Evolutionary conservation across 257 asterid species (phyloP).

Genomic region (Eucommia ulmoides): DNA sequence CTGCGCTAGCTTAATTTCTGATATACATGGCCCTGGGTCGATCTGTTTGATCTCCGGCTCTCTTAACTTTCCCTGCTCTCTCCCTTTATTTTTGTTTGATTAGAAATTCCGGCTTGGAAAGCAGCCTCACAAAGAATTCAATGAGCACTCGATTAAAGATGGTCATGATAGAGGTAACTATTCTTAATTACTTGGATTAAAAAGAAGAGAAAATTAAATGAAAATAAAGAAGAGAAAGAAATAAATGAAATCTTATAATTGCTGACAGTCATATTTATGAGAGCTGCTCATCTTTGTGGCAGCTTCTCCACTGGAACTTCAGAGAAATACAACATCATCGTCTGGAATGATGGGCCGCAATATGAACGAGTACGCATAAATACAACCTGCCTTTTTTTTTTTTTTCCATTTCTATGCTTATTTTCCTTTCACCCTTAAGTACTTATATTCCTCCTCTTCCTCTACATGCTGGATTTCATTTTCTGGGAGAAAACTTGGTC

Average conservation of each 20-base stretch:
- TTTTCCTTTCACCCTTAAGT: too few species aligned
- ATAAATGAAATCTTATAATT: too few species aligned
- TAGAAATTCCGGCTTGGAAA: conserved; percentile 97
- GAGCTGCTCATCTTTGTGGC: too few species aligned
- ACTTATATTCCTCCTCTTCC: not conserved
- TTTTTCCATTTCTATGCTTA: not conserved
- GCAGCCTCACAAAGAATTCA: conserved; percentile 97
- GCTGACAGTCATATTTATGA: too few species aligned
- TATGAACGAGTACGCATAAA: conserved; percentile 76
- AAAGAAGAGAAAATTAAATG: too few species aligned
- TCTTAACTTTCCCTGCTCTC: not conserved
- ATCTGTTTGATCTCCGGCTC: too few species aligned
- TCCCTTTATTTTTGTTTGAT: not conserved
- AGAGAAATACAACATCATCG: conserved; percentile 62
- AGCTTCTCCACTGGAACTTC: conserved; percentile 81
- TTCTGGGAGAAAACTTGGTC: not conserved
- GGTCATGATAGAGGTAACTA: conserved; percentile 27
- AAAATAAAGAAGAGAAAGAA: too few species aligned
- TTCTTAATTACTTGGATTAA: too few species aligned
- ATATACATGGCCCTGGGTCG: not conserved
- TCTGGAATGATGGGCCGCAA: conserved; percentile 83
- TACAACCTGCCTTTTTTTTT: not conserved
- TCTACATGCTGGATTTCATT: not conserved
- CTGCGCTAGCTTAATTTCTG: not conserved
- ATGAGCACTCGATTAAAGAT: conserved; percentile 79